A percentile compares a stretch with the other conserved stretches of the same genome.
phyloP scores from a whole-genome alignment of 202 grass and related monocot genomes.

The Dendrocalamus latiflorus region DNA sequence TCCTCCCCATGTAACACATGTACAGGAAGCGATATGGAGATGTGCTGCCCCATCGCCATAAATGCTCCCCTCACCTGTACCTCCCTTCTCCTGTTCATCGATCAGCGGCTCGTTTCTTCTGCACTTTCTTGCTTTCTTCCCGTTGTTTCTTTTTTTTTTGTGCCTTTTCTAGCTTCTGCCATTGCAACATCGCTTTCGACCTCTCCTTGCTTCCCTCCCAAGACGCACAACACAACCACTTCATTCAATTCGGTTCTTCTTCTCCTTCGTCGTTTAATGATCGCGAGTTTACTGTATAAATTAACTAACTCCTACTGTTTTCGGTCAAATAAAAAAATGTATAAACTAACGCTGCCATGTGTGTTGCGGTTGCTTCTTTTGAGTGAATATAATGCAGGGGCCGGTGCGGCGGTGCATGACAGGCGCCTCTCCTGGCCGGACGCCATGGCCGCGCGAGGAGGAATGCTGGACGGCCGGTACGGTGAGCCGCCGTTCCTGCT shows the following conservation, averaged over 20 bases:
- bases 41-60: neutral
- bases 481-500: slow-evolving; percentile 6
- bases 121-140: too few relatives aligned
- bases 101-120: neutral
- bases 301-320: too few relatives aligned
- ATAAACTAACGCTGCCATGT: neutral
- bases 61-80: neutral
- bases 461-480: neutral
- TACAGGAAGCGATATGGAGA: too few relatives aligned
- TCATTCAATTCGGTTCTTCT: neutral
- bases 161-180: neutral
- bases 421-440: slow-evolving; percentile 12
- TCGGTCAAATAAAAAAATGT: too few relatives aligned
- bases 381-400: too few relatives aligned
- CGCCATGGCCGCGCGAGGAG: neutral
- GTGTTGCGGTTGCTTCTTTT: neutral
- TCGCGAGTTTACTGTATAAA: too few relatives aligned
- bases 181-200: neutral
- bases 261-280: neutral
- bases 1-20: too few relatives aligned
- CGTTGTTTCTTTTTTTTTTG: neutral
- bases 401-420: neutral
- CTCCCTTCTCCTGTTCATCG: neutral
- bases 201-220: neutral
- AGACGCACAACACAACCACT: neutral